Conservation (phyloP, 2,329 filamentous ascomycete species). For the Drechslerella stenobrocha region DNA sequence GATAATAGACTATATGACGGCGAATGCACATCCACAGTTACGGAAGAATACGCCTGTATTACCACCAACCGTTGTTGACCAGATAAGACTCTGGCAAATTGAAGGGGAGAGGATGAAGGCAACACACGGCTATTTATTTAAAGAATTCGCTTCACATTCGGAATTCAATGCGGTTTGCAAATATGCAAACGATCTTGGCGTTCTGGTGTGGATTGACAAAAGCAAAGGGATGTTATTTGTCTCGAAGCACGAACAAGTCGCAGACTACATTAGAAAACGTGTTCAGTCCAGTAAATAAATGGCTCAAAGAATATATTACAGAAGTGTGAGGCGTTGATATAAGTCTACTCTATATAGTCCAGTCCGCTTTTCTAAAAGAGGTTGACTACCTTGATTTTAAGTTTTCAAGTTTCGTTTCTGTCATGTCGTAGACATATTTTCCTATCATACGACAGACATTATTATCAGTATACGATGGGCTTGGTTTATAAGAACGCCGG, state of each 20-base stretch:
- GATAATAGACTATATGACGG: conserved; percentile 88
- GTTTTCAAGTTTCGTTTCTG: conserved; percentile 68
- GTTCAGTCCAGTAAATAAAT: conserved; percentile 26
- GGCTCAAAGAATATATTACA: background rate
- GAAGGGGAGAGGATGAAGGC: conserved; percentile 93
- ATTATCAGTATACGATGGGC: background rate
- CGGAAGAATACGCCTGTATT: conserved; percentile 69
- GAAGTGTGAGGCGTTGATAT: background rate
- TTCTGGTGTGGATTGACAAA: conserved; percentile 84
- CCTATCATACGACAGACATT: conserved; percentile 62
- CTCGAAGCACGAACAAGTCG: conserved; percentile 84
- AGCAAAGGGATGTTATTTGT: conserved; percentile 84
- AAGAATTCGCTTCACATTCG: conserved; percentile 73
- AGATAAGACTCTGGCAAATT: conserved; percentile 96
- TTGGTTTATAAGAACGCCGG: too few relatives aligned
- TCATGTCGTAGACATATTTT: conserved; percentile 97
- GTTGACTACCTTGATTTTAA: conserved; percentile 57
- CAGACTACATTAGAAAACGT: conserved; percentile 60
- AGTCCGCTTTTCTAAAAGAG: background rate
- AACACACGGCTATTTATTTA: conserved; percentile 81
- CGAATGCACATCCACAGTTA: conserved; percentile 94
- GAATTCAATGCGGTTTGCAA: conserved; percentile 72
- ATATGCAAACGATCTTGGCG: conserved; percentile 88
- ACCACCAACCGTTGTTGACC: conserved; percentile 93
- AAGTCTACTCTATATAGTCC: too few relatives aligned